Base-by-base conservation (phyloP, 495 filamentous ascomycete genomes). In the Xylaria bambusicola region DNA sequence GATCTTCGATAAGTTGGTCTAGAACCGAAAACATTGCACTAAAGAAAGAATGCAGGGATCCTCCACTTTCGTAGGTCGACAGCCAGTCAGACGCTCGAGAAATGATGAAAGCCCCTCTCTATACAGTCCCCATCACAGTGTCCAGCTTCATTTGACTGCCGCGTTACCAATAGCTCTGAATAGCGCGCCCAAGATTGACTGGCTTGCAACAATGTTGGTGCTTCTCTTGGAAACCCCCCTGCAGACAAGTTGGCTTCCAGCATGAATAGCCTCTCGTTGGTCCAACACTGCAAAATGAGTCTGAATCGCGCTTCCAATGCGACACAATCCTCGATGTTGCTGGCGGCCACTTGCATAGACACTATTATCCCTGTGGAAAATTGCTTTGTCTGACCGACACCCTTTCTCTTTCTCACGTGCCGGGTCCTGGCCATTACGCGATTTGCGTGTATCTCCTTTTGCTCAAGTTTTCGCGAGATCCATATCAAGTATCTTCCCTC, bases 261-360 rank as follows among this genome's bases (percentile, higher is more conserved):
- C 36, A 29, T n/a, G 36, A 42, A 44, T 54, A 44, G 52, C 52
- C 40, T 54, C 52, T 21, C 38, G 8, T 42, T 53, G n/a, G n/a
- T n/a, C 35, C 3, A 15, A 15, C 12, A 10, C 12, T 38, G 36
- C 36, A 18, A 36, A 42, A 53, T 10, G 20, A 10, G 24, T 17
- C 29, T 50, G 47, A 27, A 50, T 50, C 17, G 9, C 47, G 26
- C 12, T 51, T 36, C 36, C 26, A 24, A 54, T 54, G 52, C 26
- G 38, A 42, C 26, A 31, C 26, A 15, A 12, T 44, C 38, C 38
- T 26, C 40, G 23, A 20, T 54, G 23, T 26, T 21, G 38, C 38
- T 12, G 4, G 36, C 17, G 12, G 24, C 17, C 23, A 15, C 12
- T 44, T 31, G 7, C 26, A 38, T 54, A 31, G 26, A 27, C 6